A percentile compares a stretch with the other conserved stretches of the same genome.
These are phyloP conservation scores for Backusella liffmaniae DNA, from an alignment of 192 early-diverging fungal species.

Conservation along the genomic window DNA sequence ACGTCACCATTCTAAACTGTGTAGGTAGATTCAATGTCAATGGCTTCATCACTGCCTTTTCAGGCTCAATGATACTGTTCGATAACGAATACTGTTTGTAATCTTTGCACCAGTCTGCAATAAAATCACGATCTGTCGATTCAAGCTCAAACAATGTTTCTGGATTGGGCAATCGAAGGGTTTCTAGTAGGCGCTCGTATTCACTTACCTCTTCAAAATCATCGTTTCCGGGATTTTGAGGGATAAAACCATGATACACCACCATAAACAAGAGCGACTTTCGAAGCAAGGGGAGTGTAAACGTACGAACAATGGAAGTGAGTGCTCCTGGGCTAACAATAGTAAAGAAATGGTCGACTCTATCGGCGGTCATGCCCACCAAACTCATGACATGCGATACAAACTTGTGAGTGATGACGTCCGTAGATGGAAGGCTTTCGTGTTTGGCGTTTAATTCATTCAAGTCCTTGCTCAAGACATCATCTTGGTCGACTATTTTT, in stretches of 20 bases:
- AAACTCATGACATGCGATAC: constrained; percentile 1
- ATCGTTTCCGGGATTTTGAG: constrained; percentile 40
- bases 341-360: constrained; percentile 21
- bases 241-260: constrained; percentile 62
- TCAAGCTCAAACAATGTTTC: constrained; percentile 50
- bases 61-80: neutral
- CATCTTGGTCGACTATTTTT: neutral
- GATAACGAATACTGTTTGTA: constrained; percentile 18
- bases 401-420: constrained; percentile 7
- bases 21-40: constrained; percentile 50
- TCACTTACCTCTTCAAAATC: constrained; percentile 45
- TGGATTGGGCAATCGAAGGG: constrained; percentile 73
- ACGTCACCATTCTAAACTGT: constrained; percentile 54
- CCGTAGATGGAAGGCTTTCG: too few species aligned
- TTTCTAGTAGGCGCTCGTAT: constrained; percentile 62
- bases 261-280: constrained; percentile 61
- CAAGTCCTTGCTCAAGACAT: neutral
- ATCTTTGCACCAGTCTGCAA: constrained; percentile 24
- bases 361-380: constrained; percentile 2
- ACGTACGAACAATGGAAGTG: constrained; percentile 34
- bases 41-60: neutral
- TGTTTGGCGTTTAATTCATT: neutral
- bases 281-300: constrained; percentile 78
- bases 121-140: neutral
- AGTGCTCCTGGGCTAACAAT: constrained; percentile 2